Conservation (phyloP, 345 rosid genomes). For the Rhizophora mangle region DNA sequence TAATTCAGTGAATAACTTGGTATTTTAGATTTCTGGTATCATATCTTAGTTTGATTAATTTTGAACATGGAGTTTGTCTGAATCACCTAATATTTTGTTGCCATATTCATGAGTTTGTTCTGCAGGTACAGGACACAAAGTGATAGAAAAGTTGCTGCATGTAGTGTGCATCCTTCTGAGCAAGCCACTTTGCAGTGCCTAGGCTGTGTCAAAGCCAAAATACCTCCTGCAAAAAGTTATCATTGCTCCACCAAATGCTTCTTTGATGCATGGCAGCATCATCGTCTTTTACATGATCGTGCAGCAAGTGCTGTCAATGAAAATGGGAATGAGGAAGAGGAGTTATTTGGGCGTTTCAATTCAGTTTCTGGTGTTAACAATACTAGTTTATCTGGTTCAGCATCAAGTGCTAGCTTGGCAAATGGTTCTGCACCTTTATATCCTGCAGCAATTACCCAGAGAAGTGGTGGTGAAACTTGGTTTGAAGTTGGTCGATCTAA, state of each 20-base stretch:
- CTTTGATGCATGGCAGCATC: conserved; percentile 98
- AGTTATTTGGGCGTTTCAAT: conserved; percentile 74
- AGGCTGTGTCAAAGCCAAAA: conserved; percentile 82
- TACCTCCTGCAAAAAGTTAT: conserved; percentile 81
- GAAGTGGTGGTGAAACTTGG: conserved; percentile 86
- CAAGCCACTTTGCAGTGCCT: conserved; percentile 85
- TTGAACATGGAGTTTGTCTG: background rate
- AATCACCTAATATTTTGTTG: background rate
- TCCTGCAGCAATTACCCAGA: conserved; percentile 65
- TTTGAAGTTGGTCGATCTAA: conserved; percentile 89
- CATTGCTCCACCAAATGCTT: conserved; percentile 94
- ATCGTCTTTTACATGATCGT: conserved; percentile 89
- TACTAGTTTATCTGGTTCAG: conserved; percentile 59
- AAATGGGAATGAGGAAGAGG: conserved; percentile 87
- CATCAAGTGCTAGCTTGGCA: conserved; percentile 56
- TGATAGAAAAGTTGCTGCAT: conserved; percentile 77
- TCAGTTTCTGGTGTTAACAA: conserved; percentile 65
- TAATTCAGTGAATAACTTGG: background rate
- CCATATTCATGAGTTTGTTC: conserved; percentile 16
- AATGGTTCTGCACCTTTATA: conserved; percentile 73
- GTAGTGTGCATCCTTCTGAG: conserved; percentile 92
- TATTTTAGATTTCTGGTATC: background rate
- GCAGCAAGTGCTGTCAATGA: conserved; percentile 80
- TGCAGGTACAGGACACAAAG: conserved; percentile 90
- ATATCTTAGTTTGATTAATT: background rate